phyloP scores from a whole-genome alignment of 2,329 filamentous ascomycete genomes.

The Xylariales sp. region DNA sequence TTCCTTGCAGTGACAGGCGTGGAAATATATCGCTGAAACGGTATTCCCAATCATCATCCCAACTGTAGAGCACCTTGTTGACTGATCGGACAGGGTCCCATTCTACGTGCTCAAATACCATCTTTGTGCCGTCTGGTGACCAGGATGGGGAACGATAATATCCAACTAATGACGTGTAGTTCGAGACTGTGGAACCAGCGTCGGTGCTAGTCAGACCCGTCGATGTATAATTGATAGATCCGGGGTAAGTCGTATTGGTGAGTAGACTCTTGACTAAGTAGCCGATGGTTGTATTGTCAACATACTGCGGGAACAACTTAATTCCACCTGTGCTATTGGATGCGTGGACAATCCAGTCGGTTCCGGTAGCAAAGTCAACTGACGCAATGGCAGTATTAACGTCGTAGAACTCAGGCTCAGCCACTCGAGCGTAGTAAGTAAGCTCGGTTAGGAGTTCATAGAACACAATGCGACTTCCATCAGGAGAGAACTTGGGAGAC shows the following conservation, averaged over 20 bases:
- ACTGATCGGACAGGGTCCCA: too few species aligned
- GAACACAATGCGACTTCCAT: neutral
- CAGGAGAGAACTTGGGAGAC: neutral
- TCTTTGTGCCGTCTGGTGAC: slow-evolving; percentile 1
- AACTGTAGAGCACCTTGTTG: neutral
- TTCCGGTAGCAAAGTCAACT: neutral
- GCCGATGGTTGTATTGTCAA: neutral
- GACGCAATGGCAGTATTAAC: neutral
- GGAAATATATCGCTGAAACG: neutral
- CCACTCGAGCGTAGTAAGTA: neutral
- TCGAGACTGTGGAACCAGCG: too few species aligned
- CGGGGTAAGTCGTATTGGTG: neutral
- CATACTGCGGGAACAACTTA: neutral
- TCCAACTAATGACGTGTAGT: too few species aligned
- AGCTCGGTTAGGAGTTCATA: neutral
- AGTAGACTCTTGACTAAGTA: neutral
- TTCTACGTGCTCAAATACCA: neutral
- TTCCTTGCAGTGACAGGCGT: too few species aligned
- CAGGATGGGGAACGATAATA: neutral
- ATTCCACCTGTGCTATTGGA: neutral
- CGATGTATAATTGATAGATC: too few species aligned
- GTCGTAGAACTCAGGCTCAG: neutral
- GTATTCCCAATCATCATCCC: neutral
- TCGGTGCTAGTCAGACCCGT: too few species aligned
- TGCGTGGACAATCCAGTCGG: neutral